Base-by-base conservation (phyloP, 2,329 filamentous ascomycete genomes). In the Chlorencoelia australis region DNA sequence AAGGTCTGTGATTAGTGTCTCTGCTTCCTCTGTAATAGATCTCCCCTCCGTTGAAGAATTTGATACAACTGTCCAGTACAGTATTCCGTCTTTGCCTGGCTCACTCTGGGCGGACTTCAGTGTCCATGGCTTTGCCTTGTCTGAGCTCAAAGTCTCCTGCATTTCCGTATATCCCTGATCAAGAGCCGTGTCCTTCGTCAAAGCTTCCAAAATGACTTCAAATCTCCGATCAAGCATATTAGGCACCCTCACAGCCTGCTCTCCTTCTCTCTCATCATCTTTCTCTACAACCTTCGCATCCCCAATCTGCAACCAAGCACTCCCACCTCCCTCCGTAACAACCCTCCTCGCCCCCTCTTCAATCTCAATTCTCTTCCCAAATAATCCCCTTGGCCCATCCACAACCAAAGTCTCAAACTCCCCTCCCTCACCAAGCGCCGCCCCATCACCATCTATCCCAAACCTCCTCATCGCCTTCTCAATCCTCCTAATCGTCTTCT, bases 401-500 rank as follows among this genome's bases (percentile, higher is more conserved):
- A 96, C 54, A 29, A 91, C 86, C 35, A 96, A 64, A 19, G 87
- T 96, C 69, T 96, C 91, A 59, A 93, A 96, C 64, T 96, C 91
- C 3, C 91, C 91, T 5, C 91, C 91, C 58, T 96, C 91, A 1
- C 91, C 91, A 13, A 96, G 62, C 7, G 88, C 75, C 7, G 83
- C 82, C 1, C 83, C 86, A 44, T 69, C 63, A 42, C 72, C 65
- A 52, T 63, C 64, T 43, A 69, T 62, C 29, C 82, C 81, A 60
- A 93, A 94, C 44, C 75, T 70, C 33, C 66, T 63, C 55, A 85
- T 68, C 1, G 75, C 67, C 26, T 57, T 62, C 51, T 66, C 63
- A 29, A 77, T 55, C 35, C 65, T 62, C 25, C 53, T 54, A 28
- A 68, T 64, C 5, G 68, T 71, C 16, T 53, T 54, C 4, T 59